phyloP scores from a whole-genome alignment of 2,329 filamentous ascomycete genomes.

The Orbilia brochopaga region DNA sequence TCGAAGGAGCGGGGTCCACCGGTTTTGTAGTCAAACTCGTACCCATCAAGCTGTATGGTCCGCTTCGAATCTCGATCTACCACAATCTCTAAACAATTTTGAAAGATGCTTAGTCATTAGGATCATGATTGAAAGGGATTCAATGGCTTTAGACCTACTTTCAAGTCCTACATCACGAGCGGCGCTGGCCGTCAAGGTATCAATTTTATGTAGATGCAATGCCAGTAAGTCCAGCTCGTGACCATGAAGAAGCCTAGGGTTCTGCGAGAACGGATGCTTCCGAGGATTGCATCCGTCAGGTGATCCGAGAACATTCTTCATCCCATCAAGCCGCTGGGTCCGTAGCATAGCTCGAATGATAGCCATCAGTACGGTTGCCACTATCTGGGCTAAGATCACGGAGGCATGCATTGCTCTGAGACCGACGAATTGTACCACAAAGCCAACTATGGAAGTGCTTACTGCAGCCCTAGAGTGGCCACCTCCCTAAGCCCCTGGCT shows the following conservation, averaged over 20 bases:
- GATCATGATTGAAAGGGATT: too few relatives aligned
- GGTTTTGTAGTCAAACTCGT: background rate
- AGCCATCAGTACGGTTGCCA: constrained; percentile 45
- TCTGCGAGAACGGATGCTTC: background rate
- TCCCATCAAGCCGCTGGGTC: constrained; percentile 12
- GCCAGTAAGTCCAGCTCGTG: constrained; percentile 22
- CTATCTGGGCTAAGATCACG: constrained; percentile 45
- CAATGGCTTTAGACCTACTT: background rate
- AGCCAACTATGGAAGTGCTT: constrained; percentile 32
- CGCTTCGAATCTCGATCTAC: background rate
- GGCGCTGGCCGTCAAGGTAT: background rate
- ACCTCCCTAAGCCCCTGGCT: background rate
- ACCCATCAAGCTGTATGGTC: background rate
- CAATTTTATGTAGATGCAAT: constrained; percentile 4
- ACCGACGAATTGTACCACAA: constrained; percentile 51
- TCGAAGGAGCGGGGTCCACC: background rate
- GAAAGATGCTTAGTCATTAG: too few relatives aligned
- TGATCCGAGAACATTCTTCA: constrained; percentile 1
- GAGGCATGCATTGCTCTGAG: constrained; percentile 40
- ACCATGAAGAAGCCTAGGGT: constrained; percentile 16
- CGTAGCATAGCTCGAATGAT: constrained; percentile 37
- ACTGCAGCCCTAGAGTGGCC: constrained; percentile 6
- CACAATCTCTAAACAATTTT: background rate
- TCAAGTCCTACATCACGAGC: background rate
- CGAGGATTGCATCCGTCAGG: background rate